phyloP scores from a whole-genome alignment of 2,329 filamentous ascomycete genomes.

The Neodidymelliopsis sp. region DNA sequence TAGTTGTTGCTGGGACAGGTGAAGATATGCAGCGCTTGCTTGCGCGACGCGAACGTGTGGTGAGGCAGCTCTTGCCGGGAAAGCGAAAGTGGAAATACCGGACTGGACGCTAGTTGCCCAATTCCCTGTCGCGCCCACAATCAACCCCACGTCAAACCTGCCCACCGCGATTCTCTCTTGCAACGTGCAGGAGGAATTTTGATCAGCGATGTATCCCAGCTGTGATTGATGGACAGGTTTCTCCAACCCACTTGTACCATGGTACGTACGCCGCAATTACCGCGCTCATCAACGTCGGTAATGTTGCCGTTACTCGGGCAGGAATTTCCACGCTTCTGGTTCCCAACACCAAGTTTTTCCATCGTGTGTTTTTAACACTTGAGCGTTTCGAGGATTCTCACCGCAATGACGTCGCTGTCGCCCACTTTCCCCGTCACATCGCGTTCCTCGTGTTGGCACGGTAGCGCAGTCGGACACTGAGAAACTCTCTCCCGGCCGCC shows the following conservation, averaged over 20 bases:
- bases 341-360: constrained; percentile 15
- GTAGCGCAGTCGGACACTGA: constrained; percentile 23
- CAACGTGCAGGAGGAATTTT: constrained; percentile 9
- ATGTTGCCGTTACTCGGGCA: constrained; percentile 8
- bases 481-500: constrained; percentile 23
- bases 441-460: constrained; percentile 11
- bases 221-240: constrained; percentile 13
- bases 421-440: constrained; percentile 12
- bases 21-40: constrained; percentile 15
- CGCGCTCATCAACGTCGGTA: background rate
- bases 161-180: constrained; percentile 8
- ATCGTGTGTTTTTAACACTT: constrained; percentile 5
- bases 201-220: constrained; percentile 12
- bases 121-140: background rate
- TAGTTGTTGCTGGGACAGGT: constrained; percentile 10
- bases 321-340: background rate
- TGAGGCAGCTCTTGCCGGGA: constrained; percentile 9
- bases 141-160: constrained; percentile 5
- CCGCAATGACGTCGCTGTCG: constrained; percentile 26
- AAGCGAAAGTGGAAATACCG: constrained; percentile 10
- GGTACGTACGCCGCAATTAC: constrained; percentile 9
- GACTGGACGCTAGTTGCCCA: constrained; percentile 12
- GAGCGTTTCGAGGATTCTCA: constrained; percentile 7
- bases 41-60: background rate
- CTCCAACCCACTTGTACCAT: constrained; percentile 7